Evolutionary conservation across 2,329 filamentous ascomycete genomes (phyloP).

Genomic region (Graphiopsis chlorocephala): DNA sequence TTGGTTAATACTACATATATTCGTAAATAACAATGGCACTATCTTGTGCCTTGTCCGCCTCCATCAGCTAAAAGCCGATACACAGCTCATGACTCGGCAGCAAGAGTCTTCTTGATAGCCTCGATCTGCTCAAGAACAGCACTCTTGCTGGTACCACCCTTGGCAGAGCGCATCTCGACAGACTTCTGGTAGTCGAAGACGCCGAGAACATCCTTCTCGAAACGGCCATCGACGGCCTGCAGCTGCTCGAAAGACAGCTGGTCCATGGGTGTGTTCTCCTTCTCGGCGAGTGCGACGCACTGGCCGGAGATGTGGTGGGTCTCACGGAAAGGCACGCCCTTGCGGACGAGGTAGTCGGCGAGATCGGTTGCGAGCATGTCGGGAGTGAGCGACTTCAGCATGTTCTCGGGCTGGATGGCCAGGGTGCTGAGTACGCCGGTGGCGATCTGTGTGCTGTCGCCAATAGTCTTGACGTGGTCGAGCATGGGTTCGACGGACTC

Average conservation of each 20-base stretch:
- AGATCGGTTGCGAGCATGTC: constrained; percentile 79
- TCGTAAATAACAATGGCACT: not conserved
- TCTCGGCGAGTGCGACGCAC: constrained; percentile 69
- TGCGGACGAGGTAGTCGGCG: constrained; percentile 62
- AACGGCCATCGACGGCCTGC: constrained; percentile 64
- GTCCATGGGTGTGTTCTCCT: constrained; percentile 65
- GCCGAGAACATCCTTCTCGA: constrained; percentile 67
- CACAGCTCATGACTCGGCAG: constrained; percentile 18
- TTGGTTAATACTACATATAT: constrained; percentile 6
- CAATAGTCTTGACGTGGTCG: constrained; percentile 77
- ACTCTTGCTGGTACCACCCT: constrained; percentile 73
- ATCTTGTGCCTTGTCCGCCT: not conserved
- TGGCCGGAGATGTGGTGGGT: constrained; percentile 75
- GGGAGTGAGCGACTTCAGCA: constrained; percentile 73
- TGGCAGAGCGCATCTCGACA: constrained; percentile 74
- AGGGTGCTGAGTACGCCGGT: constrained; percentile 76
- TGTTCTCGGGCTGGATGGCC: constrained; percentile 66
- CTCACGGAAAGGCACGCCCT: constrained; percentile 74
- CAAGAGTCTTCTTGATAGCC: constrained; percentile 46
- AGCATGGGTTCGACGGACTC: constrained; percentile 84
- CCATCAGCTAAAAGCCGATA: not conserved
- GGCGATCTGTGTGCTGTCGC: constrained; percentile 78
- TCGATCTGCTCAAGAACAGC: constrained; percentile 64
- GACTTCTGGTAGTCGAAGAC: constrained; percentile 79
- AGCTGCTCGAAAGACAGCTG: constrained; percentile 65